These are phyloP conservation scores for Tilletia walkeri DNA, from an alignment of 1,284 basidiomycete genomes.

Conservation along the genomic window DNA sequence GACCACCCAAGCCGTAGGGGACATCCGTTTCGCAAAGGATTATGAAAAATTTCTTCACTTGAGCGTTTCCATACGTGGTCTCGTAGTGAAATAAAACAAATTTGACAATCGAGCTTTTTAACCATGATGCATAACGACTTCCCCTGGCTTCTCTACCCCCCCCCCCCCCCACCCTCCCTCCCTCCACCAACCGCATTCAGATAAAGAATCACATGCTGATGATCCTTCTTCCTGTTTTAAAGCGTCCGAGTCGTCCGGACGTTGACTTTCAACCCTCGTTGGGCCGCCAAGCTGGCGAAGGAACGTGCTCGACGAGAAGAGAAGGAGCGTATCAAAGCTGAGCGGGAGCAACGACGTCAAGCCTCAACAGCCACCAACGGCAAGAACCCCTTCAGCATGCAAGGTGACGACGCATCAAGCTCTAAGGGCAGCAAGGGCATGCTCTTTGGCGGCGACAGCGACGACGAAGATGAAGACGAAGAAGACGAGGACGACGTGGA, in stretches of 20 bases:
- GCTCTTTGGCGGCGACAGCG: conserved; percentile 37
- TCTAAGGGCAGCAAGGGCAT: conserved; percentile 17
- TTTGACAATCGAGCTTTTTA: conserved; percentile 56
- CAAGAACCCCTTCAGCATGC: conserved; percentile 25
- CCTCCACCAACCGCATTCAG: not conserved
- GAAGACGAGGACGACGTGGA: conserved; percentile 30
- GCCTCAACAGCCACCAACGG: conserved; percentile 20
- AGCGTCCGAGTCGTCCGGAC: conserved; percentile 50
- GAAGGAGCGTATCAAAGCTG: conserved; percentile 29
- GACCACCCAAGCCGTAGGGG: not conserved
- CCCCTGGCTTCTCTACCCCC: not conserved
- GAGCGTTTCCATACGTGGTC: conserved; percentile 29
- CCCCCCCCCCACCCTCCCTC: conserved; percentile 5
- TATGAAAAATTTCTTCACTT: conserved; percentile 56
- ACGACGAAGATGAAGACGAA: conserved; percentile 15
- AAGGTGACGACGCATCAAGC: not conserved
- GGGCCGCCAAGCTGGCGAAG: conserved; percentile 54
- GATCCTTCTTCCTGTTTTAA: conserved; percentile 15
- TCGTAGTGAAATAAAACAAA: conserved; percentile 45
- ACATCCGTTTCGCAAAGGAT: conserved; percentile 40
- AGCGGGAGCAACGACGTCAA: conserved; percentile 21
- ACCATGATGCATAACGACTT: conserved; percentile 44
- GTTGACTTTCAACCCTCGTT: conserved; percentile 49
- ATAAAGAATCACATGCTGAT: not conserved
- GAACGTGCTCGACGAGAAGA: conserved; percentile 26